Conservation (phyloP, 2,329 filamentous ascomycete species). For the Clarireedia hainanense region DNA sequence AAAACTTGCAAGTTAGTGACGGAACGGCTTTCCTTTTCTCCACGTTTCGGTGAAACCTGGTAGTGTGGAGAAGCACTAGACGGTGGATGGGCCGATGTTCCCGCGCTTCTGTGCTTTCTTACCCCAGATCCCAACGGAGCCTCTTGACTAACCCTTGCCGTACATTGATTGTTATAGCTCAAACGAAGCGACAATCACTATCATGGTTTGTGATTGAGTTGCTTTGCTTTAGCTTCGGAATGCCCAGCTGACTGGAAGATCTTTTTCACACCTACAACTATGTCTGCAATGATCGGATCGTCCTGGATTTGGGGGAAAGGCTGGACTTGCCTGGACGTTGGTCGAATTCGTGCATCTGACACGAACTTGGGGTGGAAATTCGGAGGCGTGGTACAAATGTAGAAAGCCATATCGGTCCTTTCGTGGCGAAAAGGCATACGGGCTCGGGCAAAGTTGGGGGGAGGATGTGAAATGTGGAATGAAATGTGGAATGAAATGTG, state of each 20-base stretch:
- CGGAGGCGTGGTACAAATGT: background rate
- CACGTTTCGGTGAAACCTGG: constrained; percentile 5
- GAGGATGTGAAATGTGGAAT: background rate
- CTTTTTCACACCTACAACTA: background rate
- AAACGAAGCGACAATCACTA: no score
- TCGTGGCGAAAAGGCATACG: background rate
- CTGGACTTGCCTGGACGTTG: background rate
- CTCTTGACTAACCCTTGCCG: background rate
- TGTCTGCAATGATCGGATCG: background rate
- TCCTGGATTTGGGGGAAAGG: background rate
- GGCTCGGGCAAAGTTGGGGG: background rate
- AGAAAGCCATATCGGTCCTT: constrained; percentile 10
- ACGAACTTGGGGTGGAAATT: background rate
- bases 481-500: background rate
- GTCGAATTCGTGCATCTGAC: background rate
- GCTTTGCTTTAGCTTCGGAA: background rate
- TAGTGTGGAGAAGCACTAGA: constrained; percentile 1
- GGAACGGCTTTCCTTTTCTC: background rate
- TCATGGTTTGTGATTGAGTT: background rate
- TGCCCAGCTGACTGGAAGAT: constrained; percentile 9
- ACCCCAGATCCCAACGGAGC: constrained; percentile 8
- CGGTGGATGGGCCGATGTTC: constrained; percentile 9
- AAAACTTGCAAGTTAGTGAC: background rate
- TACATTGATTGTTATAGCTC: background rate
- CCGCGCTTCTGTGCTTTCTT: constrained; percentile 1